Conservation (phyloP, 2,329 filamentous ascomycete genomes). For the Fusarium verrucosum region DNA sequence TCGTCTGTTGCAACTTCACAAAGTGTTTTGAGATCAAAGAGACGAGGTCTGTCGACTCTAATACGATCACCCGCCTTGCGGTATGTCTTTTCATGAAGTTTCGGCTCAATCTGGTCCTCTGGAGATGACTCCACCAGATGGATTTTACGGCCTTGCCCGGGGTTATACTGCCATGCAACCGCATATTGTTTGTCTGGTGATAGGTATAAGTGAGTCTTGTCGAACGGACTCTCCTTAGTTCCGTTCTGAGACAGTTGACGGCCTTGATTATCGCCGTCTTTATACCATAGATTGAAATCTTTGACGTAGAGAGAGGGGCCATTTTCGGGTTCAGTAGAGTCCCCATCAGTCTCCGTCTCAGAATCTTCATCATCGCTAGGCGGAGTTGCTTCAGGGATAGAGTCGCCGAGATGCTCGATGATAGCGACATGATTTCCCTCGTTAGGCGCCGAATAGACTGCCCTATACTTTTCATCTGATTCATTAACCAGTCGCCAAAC, state of each 20-base stretch:
- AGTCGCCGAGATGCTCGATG: constrained; percentile 16
- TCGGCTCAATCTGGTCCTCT: constrained; percentile 43
- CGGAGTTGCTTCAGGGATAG: not conserved
- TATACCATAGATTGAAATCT: constrained; percentile 24
- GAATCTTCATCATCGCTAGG: not conserved
- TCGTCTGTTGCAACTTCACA: constrained; percentile 37
- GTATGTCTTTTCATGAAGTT: constrained; percentile 35
- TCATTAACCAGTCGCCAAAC: constrained; percentile 35
- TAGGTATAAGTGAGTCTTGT: constrained; percentile 24
- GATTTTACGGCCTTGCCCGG: constrained; percentile 27
- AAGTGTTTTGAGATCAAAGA: constrained; percentile 37
- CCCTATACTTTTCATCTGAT: constrained; percentile 7
- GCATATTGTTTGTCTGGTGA: constrained; percentile 27
- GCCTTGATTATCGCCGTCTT: not conserved
- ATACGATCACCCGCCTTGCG: constrained; percentile 44
- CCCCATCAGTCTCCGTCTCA: not conserved
- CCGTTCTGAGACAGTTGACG: constrained; percentile 34
- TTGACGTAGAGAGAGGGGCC: not conserved
- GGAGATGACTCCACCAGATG: constrained; percentile 42
- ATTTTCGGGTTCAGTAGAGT: not conserved
- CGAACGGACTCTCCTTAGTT: constrained; percentile 27
- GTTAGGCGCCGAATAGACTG: constrained; percentile 28
- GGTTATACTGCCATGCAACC: constrained; percentile 41
- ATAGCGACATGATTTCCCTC: constrained; percentile 20
- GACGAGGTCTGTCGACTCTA: constrained; percentile 36